Evolutionary conservation across 805 yeast genomes (phyloP).

Genomic region (Saccharomycopsis selenospora): DNA sequence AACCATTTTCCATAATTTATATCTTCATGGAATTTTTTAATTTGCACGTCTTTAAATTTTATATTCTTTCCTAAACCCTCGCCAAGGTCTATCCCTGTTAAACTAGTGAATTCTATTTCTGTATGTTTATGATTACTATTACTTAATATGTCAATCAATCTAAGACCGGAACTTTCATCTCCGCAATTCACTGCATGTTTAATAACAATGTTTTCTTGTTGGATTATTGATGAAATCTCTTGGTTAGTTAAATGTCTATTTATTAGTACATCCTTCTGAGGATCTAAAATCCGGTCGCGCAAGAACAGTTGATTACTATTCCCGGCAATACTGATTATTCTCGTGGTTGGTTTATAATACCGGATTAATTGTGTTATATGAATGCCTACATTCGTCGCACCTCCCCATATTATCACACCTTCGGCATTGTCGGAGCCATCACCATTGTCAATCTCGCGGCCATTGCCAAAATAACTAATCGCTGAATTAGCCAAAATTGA

Average conservation of each 20-base stretch:
- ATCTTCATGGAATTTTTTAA: constrained; percentile 40
- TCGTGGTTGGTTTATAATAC: background rate
- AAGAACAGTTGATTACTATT: background rate
- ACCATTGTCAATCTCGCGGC: constrained; percentile 8
- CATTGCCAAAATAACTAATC: constrained; percentile 16
- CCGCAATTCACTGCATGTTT: constrained; percentile 26
- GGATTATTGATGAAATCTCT: constrained; percentile 23
- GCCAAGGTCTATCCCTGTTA: constrained; percentile 25
- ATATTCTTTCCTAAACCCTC: constrained; percentile 25
- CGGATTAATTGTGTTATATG: constrained; percentile 33
- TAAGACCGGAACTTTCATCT: constrained; percentile 16
- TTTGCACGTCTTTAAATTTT: constrained; percentile 29
- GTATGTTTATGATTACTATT: constrained; percentile 19
- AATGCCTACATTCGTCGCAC: constrained; percentile 40
- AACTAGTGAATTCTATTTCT: background rate
- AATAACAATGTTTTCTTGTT: constrained; percentile 27
- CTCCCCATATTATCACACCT: constrained; percentile 40
- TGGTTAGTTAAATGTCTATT: constrained; percentile 30
- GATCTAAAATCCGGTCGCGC: constrained; percentile 34
- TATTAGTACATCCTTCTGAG: constrained; percentile 33
- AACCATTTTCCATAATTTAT: constrained; percentile 31
- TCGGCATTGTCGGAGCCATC: constrained; percentile 18
- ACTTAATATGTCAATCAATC: constrained; percentile 36
- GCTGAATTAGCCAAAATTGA: constrained; percentile 27
- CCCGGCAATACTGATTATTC: background rate